Percentiles rank a stretch among this genome's conserved stretches.
phyloP scores from a whole-genome alignment of 2,329 filamentous ascomycete species.

The Coniella vitis region DNA sequence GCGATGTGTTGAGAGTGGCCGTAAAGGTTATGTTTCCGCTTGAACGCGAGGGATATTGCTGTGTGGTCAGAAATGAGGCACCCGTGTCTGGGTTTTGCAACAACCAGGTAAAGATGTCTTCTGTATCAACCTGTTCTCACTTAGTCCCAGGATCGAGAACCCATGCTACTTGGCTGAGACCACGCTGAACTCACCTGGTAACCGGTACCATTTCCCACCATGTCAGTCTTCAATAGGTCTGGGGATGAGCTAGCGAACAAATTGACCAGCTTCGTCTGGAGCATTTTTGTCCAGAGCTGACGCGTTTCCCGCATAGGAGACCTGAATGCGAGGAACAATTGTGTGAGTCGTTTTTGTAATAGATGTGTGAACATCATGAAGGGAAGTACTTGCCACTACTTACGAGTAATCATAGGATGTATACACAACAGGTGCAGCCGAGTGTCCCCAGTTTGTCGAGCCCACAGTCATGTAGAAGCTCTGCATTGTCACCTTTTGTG shows the following conservation, averaged over 20 bases:
- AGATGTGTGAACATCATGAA: too few relatives aligned
- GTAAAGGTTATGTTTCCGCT: constrained; percentile 37
- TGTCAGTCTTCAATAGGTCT: constrained; percentile 43
- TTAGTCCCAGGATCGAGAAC: neutral
- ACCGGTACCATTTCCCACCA: constrained; percentile 48
- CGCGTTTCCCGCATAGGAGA: constrained; percentile 48
- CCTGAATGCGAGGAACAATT: constrained; percentile 14
- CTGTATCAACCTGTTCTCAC: constrained; percentile 23
- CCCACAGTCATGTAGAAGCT: constrained; percentile 47
- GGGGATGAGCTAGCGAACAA: constrained; percentile 46
- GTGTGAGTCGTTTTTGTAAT: neutral
- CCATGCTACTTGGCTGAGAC: neutral
- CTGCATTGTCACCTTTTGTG: constrained; percentile 39
- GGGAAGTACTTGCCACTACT: neutral
- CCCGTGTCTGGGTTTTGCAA: constrained; percentile 42
- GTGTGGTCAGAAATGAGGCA: constrained; percentile 43
- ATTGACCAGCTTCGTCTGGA: constrained; percentile 47
- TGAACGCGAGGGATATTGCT: constrained; percentile 39
- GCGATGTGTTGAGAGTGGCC: constrained; percentile 40
- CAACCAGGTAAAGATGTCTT: constrained; percentile 42
- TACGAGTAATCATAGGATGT: constrained; percentile 34
- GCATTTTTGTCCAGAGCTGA: constrained; percentile 44
- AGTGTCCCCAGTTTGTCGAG: constrained; percentile 51
- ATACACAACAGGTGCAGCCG: constrained; percentile 42
- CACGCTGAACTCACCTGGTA: constrained; percentile 20